A percentile compares a stretch with the other conserved stretches of the same genome.
Conservation (phyloP, 1,139 yeast genomes). For the Sugiyamaella xylanicola region DNA sequence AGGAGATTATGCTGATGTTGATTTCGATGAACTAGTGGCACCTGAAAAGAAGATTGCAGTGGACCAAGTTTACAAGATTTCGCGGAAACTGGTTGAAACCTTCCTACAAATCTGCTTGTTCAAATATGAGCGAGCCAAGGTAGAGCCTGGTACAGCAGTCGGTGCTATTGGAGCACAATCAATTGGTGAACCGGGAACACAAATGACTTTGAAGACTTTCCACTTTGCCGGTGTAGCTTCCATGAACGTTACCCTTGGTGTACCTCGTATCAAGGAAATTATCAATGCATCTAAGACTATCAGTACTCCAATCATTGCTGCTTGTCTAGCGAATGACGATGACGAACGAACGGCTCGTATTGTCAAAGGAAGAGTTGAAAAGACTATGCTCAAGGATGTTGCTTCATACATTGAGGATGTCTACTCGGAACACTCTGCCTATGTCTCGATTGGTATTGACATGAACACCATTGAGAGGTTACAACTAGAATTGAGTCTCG, state of each 20-base stretch:
- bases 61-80: conserved; percentile 72
- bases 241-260: conserved; percentile 98
- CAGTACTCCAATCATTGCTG: conserved; percentile 95
- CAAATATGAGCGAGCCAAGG: conserved; percentile 87
- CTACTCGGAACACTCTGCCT: conserved; percentile 78
- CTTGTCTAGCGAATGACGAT: conserved; percentile 86
- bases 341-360: conserved; percentile 99
- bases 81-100: conserved; percentile 58
- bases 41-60: conserved; percentile 52
- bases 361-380: conserved; percentile 96
- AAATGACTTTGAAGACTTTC: conserved; percentile 98
- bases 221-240: conserved; percentile 99
- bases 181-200: conserved; percentile 99
- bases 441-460: conserved; percentile 79
- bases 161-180: conserved; percentile 99
- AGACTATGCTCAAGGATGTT: conserved; percentile 83
- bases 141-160: conserved; percentile 99
- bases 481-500: conserved; percentile 84
- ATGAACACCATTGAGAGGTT: conserved; percentile 80
- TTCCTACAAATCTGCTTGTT: conserved; percentile 77
- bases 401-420: conserved; percentile 92
- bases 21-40: conserved; percentile 50
- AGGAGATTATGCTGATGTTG: conserved; percentile 46
- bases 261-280: conserved; percentile 98
- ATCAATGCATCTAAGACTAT: conserved; percentile 95